Conservation (phyloP, 2,329 filamentous ascomycete genomes). For the Daldinia sp. region DNA sequence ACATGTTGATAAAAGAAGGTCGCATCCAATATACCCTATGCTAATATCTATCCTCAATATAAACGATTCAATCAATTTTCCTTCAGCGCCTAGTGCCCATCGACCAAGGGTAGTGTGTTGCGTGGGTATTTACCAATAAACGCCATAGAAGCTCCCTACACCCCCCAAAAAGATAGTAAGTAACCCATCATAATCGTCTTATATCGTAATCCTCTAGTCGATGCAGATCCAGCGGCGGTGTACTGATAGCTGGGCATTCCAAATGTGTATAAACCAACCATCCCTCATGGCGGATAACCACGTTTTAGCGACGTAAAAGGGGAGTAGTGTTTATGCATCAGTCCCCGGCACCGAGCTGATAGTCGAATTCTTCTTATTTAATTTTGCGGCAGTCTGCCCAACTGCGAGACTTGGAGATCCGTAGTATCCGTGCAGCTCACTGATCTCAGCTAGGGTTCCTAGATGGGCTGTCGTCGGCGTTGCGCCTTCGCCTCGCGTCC, state of each 20-base stretch:
- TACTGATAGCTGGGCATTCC: background rate
- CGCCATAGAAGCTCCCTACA: slow-evolving; percentile 4
- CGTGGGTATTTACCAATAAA: slow-evolving; percentile 22
- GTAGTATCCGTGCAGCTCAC: slow-evolving; percentile 58
- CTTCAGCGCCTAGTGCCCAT: background rate
- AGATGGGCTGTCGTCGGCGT: slow-evolving; percentile 39
- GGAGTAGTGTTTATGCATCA: background rate
- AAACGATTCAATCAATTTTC: background rate
- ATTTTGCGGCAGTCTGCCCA: slow-evolving; percentile 52
- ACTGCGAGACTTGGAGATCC: slow-evolving; percentile 51
- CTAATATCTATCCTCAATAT: slow-evolving; percentile 1
- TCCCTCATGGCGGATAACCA: background rate
- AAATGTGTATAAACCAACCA: background rate
- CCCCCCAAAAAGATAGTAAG: background rate
- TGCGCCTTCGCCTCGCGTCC: slow-evolving; percentile 33
- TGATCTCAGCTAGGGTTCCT: slow-evolving; percentile 52
- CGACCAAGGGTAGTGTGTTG: background rate
- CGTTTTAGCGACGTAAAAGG: background rate
- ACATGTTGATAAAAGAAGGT: slow-evolving; percentile 2
- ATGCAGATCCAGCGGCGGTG: background rate
- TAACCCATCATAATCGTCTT: background rate
- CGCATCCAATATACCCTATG: slow-evolving; percentile 3
- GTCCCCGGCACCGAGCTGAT: slow-evolving; percentile 9
- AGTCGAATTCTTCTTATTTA: slow-evolving; percentile 21
- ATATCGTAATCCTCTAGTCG: background rate